phyloP scores from a whole-genome alignment of 2,329 filamentous ascomycete genomes.

The Aspergillus sp. region DNA sequence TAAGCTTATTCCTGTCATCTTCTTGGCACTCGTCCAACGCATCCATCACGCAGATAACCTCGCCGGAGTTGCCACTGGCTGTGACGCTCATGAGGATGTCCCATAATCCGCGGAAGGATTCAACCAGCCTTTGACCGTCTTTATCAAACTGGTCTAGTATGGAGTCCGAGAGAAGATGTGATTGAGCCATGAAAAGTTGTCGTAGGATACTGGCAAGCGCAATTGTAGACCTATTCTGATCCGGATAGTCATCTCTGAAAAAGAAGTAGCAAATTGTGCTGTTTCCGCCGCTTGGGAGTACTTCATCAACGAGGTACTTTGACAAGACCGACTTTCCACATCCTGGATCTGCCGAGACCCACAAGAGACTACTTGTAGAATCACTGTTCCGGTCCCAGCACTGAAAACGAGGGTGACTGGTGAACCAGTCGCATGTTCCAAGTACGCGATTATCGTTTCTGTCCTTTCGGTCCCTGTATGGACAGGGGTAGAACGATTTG shows the following conservation, averaged over 20 bases:
- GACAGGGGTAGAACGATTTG: slow-evolving; percentile 6
- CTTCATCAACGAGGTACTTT: slow-evolving; percentile 11
- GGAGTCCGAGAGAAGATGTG: slow-evolving; percentile 6
- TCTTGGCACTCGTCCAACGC: slow-evolving; percentile 36
- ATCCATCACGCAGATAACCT: slow-evolving; percentile 34
- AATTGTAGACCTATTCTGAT: slow-evolving; percentile 21
- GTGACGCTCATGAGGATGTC: slow-evolving; percentile 15
- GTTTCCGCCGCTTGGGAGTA: neutral
- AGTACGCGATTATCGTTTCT: slow-evolving; percentile 10
- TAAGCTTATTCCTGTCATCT: slow-evolving; percentile 12
- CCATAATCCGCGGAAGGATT: slow-evolving; percentile 26
- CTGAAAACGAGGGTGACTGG: slow-evolving; percentile 15
- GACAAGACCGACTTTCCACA: slow-evolving; percentile 21
- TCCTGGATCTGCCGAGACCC: slow-evolving; percentile 22
- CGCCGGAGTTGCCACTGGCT: slow-evolving; percentile 4
- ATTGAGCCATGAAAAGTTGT: slow-evolving; percentile 28
- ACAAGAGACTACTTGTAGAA: slow-evolving; percentile 16
- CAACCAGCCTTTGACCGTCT: slow-evolving; percentile 8
- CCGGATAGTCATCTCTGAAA: slow-evolving; percentile 36
- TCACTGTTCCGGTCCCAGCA: slow-evolving; percentile 13
- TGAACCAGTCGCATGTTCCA: slow-evolving; percentile 28
- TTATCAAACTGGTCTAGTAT: slow-evolving; percentile 10
- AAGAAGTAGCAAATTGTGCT: slow-evolving; percentile 23
- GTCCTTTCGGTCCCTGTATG: slow-evolving; percentile 8
- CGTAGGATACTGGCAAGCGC: slow-evolving; percentile 32